Conservation (phyloP, 2,329 filamentous ascomycete genomes). For the Colletotrichum simmondsii region DNA sequence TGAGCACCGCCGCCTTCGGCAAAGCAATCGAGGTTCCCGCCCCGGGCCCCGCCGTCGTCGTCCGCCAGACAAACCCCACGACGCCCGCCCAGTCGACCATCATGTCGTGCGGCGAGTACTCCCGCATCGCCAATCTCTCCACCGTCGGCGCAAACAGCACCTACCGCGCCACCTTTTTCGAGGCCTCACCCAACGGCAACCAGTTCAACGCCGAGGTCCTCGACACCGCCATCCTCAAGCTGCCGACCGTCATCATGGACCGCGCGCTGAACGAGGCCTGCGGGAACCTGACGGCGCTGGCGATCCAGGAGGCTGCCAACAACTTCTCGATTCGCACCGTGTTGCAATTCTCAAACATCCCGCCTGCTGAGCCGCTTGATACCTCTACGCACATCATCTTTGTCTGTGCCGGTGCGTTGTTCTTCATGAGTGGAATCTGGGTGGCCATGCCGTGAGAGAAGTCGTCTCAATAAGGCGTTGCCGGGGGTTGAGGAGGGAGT, state of each 20-base stretch:
- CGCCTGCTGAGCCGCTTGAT: conserved; percentile 9
- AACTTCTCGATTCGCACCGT: conserved; percentile 58
- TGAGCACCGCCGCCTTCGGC: conserved; percentile 16
- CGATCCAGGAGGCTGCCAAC: conserved; percentile 52
- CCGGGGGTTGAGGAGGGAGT: neutral
- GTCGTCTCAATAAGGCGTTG: neutral
- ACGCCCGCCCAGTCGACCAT: neutral
- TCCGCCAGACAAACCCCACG: conserved; percentile 27
- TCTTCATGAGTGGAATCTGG: conserved; percentile 11
- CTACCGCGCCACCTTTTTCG: conserved; percentile 57
- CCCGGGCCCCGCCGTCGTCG: conserved; percentile 25
- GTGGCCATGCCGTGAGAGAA: conserved; percentile 19
- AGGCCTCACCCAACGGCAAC: conserved; percentile 54
- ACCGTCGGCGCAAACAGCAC: conserved; percentile 56
- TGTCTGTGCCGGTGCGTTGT: neutral
- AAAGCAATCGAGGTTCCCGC: neutral
- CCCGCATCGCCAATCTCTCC: conserved; percentile 57
- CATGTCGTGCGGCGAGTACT: conserved; percentile 52
- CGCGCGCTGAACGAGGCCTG: conserved; percentile 53
- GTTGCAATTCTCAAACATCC: conserved; percentile 42
- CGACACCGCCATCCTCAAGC: conserved; percentile 50
- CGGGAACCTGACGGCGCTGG: conserved; percentile 56
- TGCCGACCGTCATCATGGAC: conserved; percentile 51
- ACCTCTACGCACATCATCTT: conserved; percentile 1
- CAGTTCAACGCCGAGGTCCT: conserved; percentile 51